phyloP scores from a whole-genome alignment of 140 eudicot species.

The Senecio squalidus region DNA sequence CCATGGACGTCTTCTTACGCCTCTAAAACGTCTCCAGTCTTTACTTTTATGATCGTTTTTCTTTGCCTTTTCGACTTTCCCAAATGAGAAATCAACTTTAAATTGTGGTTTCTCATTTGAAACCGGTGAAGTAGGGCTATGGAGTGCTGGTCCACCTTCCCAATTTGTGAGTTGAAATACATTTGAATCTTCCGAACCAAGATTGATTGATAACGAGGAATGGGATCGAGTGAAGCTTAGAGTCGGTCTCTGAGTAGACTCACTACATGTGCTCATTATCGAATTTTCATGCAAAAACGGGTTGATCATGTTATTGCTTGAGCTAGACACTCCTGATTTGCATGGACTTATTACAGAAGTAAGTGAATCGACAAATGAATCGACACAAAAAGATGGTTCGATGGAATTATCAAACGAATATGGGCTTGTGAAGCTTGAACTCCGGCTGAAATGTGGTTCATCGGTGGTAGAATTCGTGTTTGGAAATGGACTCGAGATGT shows the following conservation, averaged over 20 bases:
- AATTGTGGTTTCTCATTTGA: conserved; percentile 8
- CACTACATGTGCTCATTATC: conserved; percentile 22
- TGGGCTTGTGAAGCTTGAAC: conserved; percentile 36
- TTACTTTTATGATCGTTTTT: conserved; percentile 22
- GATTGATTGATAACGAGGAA: conserved; percentile 12
- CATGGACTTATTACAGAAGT: conserved; percentile 20
- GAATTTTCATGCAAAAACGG: conserved; percentile 18
- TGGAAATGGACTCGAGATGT: conserved; percentile 16
- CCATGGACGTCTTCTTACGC: conserved; percentile 67
- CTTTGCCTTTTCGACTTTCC: conserved; percentile 26
- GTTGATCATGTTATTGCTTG: conserved; percentile 1
- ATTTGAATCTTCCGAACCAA: conserved; percentile 5
- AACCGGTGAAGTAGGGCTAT: conserved; percentile 15
- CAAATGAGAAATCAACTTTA: conserved; percentile 26
- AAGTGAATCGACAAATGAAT: conserved; percentile 33
- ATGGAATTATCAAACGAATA: conserved; percentile 12
- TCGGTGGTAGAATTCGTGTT: conserved; percentile 5
- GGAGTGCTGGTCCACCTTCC: conserved; percentile 28
- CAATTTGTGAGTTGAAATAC: conserved; percentile 27
- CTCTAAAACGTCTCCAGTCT: conserved; percentile 52
- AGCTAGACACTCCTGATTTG: conserved; percentile 20
- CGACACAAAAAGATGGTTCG: conserved; percentile 22
- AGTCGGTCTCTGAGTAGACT: conserved; percentile 25
- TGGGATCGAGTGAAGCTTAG: conserved; percentile 18
- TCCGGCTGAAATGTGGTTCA: conserved; percentile 23